These are phyloP conservation scores for Venturia aucupariae DNA, from an alignment of 2,329 filamentous ascomycete species.

Conservation along the genomic window DNA sequence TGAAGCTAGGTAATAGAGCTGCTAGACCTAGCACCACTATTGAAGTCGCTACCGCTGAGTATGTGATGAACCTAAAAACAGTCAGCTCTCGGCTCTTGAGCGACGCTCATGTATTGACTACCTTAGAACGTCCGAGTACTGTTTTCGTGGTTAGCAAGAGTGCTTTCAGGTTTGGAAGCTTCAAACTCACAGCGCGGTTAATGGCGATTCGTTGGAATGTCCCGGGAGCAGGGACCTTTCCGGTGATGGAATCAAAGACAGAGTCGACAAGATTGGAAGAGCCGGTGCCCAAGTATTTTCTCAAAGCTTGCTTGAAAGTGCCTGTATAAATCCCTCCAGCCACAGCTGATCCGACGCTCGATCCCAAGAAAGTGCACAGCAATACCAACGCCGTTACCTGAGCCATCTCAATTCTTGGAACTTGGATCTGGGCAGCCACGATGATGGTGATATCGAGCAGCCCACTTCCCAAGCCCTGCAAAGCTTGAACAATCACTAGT, in stretches of 20 bases:
- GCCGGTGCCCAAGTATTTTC: constrained; percentile 27
- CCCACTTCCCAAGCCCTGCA: constrained; percentile 41
- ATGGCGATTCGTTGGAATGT: constrained; percentile 33
- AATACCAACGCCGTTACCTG: constrained; percentile 40
- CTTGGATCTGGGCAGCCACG: constrained; percentile 37
- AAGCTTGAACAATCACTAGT: constrained; percentile 39
- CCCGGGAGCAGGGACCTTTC: constrained; percentile 32
- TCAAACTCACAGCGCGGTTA: constrained; percentile 30
- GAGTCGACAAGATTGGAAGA: constrained; percentile 27
- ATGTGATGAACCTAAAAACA: background rate
- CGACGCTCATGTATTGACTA: background rate
- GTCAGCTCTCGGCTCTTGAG: background rate
- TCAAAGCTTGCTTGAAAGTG: constrained; percentile 32
- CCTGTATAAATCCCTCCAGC: constrained; percentile 44
- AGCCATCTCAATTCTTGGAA: constrained; percentile 38
- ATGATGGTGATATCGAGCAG: constrained; percentile 36
- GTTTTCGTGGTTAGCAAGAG: background rate
- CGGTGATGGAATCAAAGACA: constrained; percentile 39
- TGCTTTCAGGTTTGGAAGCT: background rate
- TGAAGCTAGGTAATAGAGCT: background rate
- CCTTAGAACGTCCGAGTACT: constrained; percentile 4
- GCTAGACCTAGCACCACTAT: background rate
- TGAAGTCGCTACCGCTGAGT: background rate
- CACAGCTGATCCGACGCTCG: constrained; percentile 31
- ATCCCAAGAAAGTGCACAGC: constrained; percentile 34